These are phyloP conservation scores for Candida lessepsii DNA, from an alignment of 805 yeast genomes.

Conservation along the genomic window DNA sequence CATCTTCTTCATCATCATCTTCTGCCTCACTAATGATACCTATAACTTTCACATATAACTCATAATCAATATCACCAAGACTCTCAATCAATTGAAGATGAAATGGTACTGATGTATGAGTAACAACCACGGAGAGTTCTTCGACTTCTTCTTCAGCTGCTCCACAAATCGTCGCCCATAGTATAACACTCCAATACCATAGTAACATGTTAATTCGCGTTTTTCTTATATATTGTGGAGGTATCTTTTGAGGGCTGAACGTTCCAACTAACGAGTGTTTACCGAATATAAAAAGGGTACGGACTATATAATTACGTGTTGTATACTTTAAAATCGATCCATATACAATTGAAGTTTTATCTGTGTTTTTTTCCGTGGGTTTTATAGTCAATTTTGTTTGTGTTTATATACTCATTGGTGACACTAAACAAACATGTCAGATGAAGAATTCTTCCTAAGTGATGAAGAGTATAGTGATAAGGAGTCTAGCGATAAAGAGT, in stretches of 20 bases:
- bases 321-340: background rate
- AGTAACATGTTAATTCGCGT: conserved; percentile 5
- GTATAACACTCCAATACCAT: conserved; percentile 1
- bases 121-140: background rate
- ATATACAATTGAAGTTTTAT: too few species aligned
- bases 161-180: conserved; percentile 1
- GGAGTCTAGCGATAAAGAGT: too few species aligned
- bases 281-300: background rate
- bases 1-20: conserved; percentile 11
- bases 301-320: background rate
- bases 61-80: conserved; percentile 31
- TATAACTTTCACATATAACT: conserved; percentile 34
- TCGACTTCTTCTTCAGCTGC: background rate
- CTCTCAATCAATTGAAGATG: conserved; percentile 44
- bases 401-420: too few species aligned
- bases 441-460: conserved; percentile 3
- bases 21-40: too few species aligned
- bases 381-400: background rate
- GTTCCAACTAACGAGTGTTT: too few species aligned
- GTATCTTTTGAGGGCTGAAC: too few species aligned
- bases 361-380: too few species aligned
- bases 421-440: too few species aligned
- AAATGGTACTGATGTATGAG: conserved; percentile 21
- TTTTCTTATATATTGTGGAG: too few species aligned
- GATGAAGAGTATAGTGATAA: background rate